A percentile compares a stretch with the other conserved stretches of the same genome.
phyloP scores from a whole-genome alignment of 768 basidiomycete genomes.

The Scleroderma bovista region DNA sequence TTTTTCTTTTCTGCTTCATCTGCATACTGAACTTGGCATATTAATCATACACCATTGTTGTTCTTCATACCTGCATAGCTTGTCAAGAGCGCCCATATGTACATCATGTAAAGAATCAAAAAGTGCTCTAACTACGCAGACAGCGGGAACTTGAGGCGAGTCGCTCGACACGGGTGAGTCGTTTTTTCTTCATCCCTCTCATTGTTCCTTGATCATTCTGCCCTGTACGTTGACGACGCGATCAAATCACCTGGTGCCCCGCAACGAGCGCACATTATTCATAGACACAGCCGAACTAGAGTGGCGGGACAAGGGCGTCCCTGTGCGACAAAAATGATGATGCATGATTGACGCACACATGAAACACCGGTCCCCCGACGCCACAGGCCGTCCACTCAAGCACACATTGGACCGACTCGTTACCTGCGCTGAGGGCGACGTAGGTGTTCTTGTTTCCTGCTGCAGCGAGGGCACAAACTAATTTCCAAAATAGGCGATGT shows the following conservation, averaged over 20 bases:
- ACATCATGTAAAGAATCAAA: constrained; percentile 25
- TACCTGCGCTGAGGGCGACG: background rate
- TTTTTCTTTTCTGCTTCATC: constrained; percentile 21
- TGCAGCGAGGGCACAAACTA: constrained; percentile 11
- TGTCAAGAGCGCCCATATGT: constrained; percentile 28
- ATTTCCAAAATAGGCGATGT: constrained; percentile 10
- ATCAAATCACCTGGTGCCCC: too few species aligned
- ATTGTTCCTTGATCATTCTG: too few species aligned
- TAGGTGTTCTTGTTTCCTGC: background rate
- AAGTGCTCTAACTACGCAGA: constrained; percentile 10
- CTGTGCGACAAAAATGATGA: background rate
- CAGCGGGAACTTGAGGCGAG: background rate
- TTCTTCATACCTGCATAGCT: constrained; percentile 34
- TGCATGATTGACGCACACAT: background rate
- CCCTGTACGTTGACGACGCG: too few species aligned
- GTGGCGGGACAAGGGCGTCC: background rate
- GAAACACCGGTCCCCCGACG: background rate
- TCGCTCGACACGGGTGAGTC: background rate
- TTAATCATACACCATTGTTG: constrained; percentile 26
- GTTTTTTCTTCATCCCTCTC: background rate
- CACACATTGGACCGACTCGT: background rate
- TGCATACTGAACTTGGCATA: constrained; percentile 16
- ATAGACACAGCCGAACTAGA: background rate
- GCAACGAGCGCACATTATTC: background rate
- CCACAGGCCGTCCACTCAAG: background rate